Percentiles rank a stretch among this genome's conserved stretches.
These are phyloP conservation scores for Metschnikowia orientalis DNA, from an alignment of 805 yeast species.

Conservation along the genomic window DNA sequence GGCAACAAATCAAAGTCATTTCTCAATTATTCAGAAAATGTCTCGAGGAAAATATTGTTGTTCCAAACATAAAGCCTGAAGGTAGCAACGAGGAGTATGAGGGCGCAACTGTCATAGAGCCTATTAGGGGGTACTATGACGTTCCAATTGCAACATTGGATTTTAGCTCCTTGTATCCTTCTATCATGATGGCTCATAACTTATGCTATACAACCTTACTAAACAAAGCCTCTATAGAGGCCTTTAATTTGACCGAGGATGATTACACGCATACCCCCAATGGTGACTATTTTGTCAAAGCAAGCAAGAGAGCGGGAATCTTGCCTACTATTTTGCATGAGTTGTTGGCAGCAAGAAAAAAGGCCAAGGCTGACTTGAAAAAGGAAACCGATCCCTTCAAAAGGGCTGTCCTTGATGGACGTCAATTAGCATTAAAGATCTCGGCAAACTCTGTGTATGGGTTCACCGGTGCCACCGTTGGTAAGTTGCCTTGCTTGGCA, in stretches of 20 bases:
- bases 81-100: slow-evolving; percentile 91
- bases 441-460: slow-evolving; percentile 99
- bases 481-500: slow-evolving; percentile 93
- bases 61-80: slow-evolving; percentile 82
- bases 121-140: slow-evolving; percentile 90
- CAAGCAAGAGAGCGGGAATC: slow-evolving; percentile 69
- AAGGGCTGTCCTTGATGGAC: slow-evolving; percentile 90
- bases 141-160: slow-evolving; percentile 97
- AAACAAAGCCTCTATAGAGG: slow-evolving; percentile 61
- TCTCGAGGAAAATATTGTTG: slow-evolving; percentile 74
- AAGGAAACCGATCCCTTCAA: slow-evolving; percentile 93
- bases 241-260: slow-evolving; percentile 56
- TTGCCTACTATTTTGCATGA: slow-evolving; percentile 90
- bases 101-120: slow-evolving; percentile 99
- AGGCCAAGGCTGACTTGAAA: slow-evolving; percentile 85
- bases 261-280: slow-evolving; percentile 89
- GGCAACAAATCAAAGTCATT: slow-evolving; percentile 96
- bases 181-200: slow-evolving; percentile 86
- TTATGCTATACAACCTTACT: slow-evolving; percentile 90
- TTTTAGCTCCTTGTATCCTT: slow-evolving; percentile 95
- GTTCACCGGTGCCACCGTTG: slow-evolving; percentile 97
- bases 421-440: slow-evolving; percentile 92
- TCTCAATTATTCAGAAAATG: slow-evolving; percentile 95
- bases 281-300: slow-evolving; percentile 83
- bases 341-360: slow-evolving; percentile 83